Percentiles rank a stretch among this genome's conserved stretches.
These are phyloP conservation scores for Penicillium sp. DNA, from an alignment of 2,329 filamentous ascomycete species.

Conservation along the genomic window DNA sequence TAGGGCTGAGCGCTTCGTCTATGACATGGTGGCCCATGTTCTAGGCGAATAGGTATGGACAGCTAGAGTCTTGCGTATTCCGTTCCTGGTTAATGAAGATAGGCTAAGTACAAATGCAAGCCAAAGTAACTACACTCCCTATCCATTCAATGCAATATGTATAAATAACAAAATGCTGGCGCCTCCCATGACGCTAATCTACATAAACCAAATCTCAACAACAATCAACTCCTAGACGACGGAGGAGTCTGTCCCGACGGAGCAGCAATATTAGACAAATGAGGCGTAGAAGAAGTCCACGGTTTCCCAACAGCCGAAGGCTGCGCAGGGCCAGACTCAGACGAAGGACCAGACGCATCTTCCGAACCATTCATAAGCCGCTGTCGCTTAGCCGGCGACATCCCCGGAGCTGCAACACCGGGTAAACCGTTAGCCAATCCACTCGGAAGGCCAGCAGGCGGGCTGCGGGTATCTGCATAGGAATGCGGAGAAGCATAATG, in stretches of 20 bases:
- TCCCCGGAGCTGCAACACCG: background rate
- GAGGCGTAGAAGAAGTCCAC: constrained; percentile 21
- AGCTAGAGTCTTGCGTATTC: background rate
- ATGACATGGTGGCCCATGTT: background rate
- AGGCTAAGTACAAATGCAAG: background rate
- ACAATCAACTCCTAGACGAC: background rate
- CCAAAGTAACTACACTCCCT: background rate
- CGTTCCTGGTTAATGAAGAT: background rate
- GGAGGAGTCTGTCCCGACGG: constrained; percentile 27
- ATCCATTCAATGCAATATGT: background rate
- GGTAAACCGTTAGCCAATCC: background rate
- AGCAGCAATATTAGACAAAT: constrained; percentile 25
- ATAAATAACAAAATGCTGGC: background rate
- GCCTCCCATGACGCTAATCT: background rate
- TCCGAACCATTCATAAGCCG: constrained; percentile 37
- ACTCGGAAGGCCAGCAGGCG: background rate
- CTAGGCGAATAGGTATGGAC: too few species aligned
- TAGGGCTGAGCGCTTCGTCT: background rate
- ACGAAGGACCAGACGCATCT: constrained; percentile 10
- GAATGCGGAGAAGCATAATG: constrained; percentile 33
- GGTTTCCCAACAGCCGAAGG: constrained; percentile 10
- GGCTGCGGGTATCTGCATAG: constrained; percentile 26
- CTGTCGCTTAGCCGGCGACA: constrained; percentile 34
- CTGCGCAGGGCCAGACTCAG: constrained; percentile 9
- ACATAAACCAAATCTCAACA: background rate